Base-by-base conservation (phyloP, 176 grass and related monocot species). In the Juncus effusus region DNA sequence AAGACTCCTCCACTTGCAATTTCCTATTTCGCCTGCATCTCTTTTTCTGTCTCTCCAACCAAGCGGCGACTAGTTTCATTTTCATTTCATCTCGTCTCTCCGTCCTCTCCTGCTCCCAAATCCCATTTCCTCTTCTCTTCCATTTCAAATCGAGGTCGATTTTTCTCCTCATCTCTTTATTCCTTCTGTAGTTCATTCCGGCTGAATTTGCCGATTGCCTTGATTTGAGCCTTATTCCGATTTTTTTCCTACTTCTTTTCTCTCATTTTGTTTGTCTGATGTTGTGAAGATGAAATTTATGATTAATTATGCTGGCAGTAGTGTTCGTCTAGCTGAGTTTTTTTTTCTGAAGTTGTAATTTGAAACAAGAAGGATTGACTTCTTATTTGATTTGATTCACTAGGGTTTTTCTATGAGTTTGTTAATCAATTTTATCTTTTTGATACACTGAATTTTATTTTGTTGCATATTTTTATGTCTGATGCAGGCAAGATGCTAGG, bases 401-500 rank as follows among this genome's bases (percentile, higher is more conserved):
- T 47, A 47, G 44, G 44, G 44, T 47, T 47, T 47, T 47, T 6
- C 6, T 47, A 47, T 6, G 9, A 5, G 9, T 47, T 47, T 47
- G 2, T 47, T 47, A 47, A 47, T 47, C 44, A 47, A 9, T 47
- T 37, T 6, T 54, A 54, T 3, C 57, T 54, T 40, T 53, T 36
- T 36, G 13, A 61, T 51, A 7, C 47, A 12, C 38, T 13, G 61
- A 51, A 40, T 38, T 62, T 6, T 44, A 42, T 35, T 51, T 62
- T 5, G 16, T 9, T 6, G 62, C 10, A n/a, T 4, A 0, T 52
- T 13, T 66, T 12, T 54, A 50, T 54, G 14, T 55, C 55, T 42
- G 61, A 75, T 74, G n/a, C 79, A 51, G 64, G 76, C 63, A 90
- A 51, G 76, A 91, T 96, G 87, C 84, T 90, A 83, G 81, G 81